These are phyloP conservation scores for Hanseniaspora clermontiae DNA, from an alignment of 805 yeast genomes.

Conservation along the genomic window DNA sequence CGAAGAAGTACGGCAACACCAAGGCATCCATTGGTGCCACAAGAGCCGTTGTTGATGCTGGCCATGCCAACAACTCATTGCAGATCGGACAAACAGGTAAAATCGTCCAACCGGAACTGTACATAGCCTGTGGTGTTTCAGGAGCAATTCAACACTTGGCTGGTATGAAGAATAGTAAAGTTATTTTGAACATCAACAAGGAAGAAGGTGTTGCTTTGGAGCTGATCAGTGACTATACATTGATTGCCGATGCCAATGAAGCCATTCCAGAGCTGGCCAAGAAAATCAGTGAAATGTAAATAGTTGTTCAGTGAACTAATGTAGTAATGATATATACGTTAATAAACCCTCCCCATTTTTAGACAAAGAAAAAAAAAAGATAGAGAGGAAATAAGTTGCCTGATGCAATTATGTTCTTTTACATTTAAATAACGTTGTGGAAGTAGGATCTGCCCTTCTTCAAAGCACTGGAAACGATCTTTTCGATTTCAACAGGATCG, in stretches of 20 bases:
- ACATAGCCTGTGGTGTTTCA: conserved; percentile 84
- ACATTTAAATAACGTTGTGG: conserved; percentile 38
- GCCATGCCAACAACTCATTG: conserved; percentile 87
- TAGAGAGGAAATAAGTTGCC: too few species aligned
- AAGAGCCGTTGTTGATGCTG: conserved; percentile 95
- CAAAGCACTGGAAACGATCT: conserved; percentile 60
- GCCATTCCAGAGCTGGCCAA: conserved; percentile 81
- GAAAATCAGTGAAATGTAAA: conserved; percentile 34
- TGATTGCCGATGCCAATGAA: conserved; percentile 79
- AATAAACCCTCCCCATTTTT: too few species aligned
- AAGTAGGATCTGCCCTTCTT: conserved; percentile 49
- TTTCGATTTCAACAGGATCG: conserved; percentile 70
- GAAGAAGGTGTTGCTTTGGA: conserved; percentile 91
- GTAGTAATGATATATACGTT: neutral
- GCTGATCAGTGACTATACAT: conserved; percentile 77
- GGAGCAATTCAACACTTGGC: conserved; percentile 98
- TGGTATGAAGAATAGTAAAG: conserved; percentile 94
- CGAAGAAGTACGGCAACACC: neutral
- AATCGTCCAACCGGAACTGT: conserved; percentile 90
- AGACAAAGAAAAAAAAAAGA: too few species aligned
- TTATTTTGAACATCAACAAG: conserved; percentile 86
- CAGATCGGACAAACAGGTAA: conserved; percentile 98
- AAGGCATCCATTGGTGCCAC: conserved; percentile 99
- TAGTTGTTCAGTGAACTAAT: neutral
- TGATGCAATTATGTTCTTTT: neutral